Base-by-base conservation (phyloP, 148 eudicot genomes). In the Tetragonia tetragonoides region DNA sequence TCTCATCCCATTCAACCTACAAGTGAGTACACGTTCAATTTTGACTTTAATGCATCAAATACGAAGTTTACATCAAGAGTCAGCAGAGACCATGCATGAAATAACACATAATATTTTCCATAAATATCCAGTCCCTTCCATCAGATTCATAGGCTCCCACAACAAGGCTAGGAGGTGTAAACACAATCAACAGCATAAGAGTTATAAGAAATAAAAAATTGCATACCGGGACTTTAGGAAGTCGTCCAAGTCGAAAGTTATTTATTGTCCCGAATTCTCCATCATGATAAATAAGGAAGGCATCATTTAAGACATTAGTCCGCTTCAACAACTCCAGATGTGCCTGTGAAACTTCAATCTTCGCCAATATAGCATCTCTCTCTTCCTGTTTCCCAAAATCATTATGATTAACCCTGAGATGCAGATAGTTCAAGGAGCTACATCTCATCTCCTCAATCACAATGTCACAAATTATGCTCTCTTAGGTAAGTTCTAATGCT, bases 1-100 rank as follows among this genome's bases (percentile, higher is more conserved):
- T 91, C 90, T 95, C 99, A 84, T 95, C 99, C 99, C 99, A 95
- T 77, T 95, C 99, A 77, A 95, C 97, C 99, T 95, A 83, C 59
- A 70, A 80, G 87, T 57, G 72, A 72, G 75, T 11, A 78, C 17
- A 42, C 14, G 20, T 64, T 38, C 17, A 80, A 59, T 24, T 53
- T 15, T 60, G 28, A 41, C 49, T 44, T 41, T 15, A 61, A 11
- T 21, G 68, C 63, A 39, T 63, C 6, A 75, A 21, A 24, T 44
- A 67, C 24, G 53, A 7, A 72, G 5, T 56, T 10, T 23, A 59
- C 65, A 49, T 8, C 34, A 21, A 60, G 40, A 42, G n/a, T 61
- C 2, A 39, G 47, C 41, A 67, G n/a, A 49, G 40, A 42, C 28
- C 15, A 16, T 28, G 60, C 77, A 39, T 62, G 49, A 63, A 10